Evolutionary conservation across 371 early-diverging fungal genomes (phyloP), one percentile per base, ranked within the genome.

Genomic region (Mucor irregularis): DNA sequence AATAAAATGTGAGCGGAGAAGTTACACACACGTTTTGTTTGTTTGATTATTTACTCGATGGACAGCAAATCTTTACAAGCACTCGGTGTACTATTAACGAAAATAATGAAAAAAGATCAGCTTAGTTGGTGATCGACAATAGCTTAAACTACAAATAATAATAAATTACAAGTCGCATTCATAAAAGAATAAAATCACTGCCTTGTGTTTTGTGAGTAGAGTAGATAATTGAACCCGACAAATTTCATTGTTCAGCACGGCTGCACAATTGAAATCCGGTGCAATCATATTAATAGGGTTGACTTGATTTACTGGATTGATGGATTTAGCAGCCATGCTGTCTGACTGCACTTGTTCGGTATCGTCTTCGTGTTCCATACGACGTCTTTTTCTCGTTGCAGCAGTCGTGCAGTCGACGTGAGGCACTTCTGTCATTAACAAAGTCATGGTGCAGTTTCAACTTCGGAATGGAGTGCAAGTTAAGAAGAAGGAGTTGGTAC

Each of bases 121-220:
- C 38, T 24, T 21, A 42, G n/a, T n/a, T n/a, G n/a, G n/a, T n/a
- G n/a, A n/a, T n/a, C n/a, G n/a, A n/a, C n/a, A 37, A 14, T 10
- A 48, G 34, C 40, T 31, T 16, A 43, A 21, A 2, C 17, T n/a
- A n/a, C n/a, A n/a, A n/a, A n/a, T n/a, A 31, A 31, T 14, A n/a
- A 40, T 13, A 21, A 60, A 62, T 45, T 64, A 71, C 71, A 67
- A 62, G 46, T 71, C 68, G 17, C 55, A 45, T 37, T 58, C 60
- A 51, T 63, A 64, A 42, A 71, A 71, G 48, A 71, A 71, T 11
- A 71, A 47, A 6, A 67, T 60, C 7, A 67, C 54, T 0, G 68
- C 61, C 25, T 61, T 61, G 16, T 56, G 25, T n/a, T 46, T 28
- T 10, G 21, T 26, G 2, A 69, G 43, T 10, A 61, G 16, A 24